Conservation (phyloP, 352 stramenopile species). For the Pythium volutum region DNA sequence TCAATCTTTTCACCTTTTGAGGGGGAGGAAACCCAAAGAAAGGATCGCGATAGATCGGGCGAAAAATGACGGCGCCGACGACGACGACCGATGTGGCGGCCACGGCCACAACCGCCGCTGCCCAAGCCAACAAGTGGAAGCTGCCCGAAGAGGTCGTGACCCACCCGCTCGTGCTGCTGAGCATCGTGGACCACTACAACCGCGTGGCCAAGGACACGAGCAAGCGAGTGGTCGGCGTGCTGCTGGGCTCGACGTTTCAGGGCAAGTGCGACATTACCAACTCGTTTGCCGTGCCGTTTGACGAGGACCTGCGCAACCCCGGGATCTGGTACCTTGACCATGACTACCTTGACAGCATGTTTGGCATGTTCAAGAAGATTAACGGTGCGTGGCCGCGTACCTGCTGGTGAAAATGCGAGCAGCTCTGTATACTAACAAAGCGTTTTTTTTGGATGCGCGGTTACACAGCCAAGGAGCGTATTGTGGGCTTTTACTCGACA, state of each 20-base stretch:
- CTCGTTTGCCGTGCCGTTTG: constrained; percentile 96
- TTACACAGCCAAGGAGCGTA: constrained; percentile 91
- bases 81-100: constrained; percentile 2
- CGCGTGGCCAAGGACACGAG: constrained; percentile 97
- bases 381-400: constrained; percentile 51
- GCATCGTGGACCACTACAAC: constrained; percentile 99
- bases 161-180: constrained; percentile 98
- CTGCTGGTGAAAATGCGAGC: not conserved
- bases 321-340: constrained; percentile 99
- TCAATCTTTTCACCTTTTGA: constrained; percentile 23
- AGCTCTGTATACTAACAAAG: not conserved
- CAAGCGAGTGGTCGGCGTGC: constrained; percentile 98
- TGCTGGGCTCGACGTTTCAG: constrained; percentile 95
- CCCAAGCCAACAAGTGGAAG: constrained; percentile 34
- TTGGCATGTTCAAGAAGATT: constrained; percentile 94
- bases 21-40: constrained; percentile 4
- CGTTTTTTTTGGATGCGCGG: not conserved
- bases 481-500: constrained; percentile 99
- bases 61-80: constrained; percentile 17
- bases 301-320: constrained; percentile 97
- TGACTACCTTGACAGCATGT: constrained; percentile 99
- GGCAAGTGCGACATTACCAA: constrained; percentile 94
- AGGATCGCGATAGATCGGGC: constrained; percentile 20
- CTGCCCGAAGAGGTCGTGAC: constrained; percentile 94
- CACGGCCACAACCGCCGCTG: not conserved